A percentile compares a stretch with the other conserved stretches of the same genome.
Conservation (phyloP, 768 basidiomycete species). For the Boletus insuetus region DNA sequence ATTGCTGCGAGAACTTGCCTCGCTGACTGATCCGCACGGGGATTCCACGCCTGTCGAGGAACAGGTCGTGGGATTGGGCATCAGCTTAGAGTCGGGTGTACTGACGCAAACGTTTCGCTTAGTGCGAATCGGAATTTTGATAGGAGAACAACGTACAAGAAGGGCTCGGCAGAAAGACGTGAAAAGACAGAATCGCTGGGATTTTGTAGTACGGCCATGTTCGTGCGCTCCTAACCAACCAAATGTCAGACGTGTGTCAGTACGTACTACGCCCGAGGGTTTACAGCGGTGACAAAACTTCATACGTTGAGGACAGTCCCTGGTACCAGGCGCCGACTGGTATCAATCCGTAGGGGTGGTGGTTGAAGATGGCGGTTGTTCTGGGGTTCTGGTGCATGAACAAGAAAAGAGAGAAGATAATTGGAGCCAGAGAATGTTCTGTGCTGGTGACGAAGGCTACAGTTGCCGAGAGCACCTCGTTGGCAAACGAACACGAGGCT, state of each 20-base stretch:
- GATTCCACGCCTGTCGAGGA: conserved; percentile 12
- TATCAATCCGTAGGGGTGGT: conserved; percentile 15
- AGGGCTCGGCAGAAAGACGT: background rate
- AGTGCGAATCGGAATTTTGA: conserved; percentile 12
- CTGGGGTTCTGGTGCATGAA: conserved; percentile 7
- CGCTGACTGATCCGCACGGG: conserved; percentile 28
- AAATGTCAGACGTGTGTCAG: background rate
- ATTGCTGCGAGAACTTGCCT: conserved; percentile 29
- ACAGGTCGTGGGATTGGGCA: conserved; percentile 12
- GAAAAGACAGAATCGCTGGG: conserved; percentile 3
- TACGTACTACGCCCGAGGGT: background rate
- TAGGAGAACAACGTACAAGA: conserved; percentile 21
- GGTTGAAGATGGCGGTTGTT: conserved; percentile 6
- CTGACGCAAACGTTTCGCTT: conserved; percentile 16
- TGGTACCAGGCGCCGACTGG: conserved; percentile 1
- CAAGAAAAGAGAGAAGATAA: conserved; percentile 19
- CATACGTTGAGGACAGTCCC: conserved; percentile 14
- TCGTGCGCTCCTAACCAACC: conserved; percentile 22
- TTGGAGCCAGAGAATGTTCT: conserved; percentile 10
- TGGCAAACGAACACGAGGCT: conserved; percentile 6
- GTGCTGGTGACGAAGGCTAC: too few relatives aligned
- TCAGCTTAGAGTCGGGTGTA: conserved; percentile 16
- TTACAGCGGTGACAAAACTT: background rate
- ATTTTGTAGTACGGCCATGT: conserved; percentile 2
- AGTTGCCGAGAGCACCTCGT: background rate